A percentile compares a stretch with the other conserved stretches of the same genome.
These are phyloP conservation scores for Eremochloa ophiuroides DNA, from an alignment of 176 grass and related monocot genomes.

Conservation along the genomic window DNA sequence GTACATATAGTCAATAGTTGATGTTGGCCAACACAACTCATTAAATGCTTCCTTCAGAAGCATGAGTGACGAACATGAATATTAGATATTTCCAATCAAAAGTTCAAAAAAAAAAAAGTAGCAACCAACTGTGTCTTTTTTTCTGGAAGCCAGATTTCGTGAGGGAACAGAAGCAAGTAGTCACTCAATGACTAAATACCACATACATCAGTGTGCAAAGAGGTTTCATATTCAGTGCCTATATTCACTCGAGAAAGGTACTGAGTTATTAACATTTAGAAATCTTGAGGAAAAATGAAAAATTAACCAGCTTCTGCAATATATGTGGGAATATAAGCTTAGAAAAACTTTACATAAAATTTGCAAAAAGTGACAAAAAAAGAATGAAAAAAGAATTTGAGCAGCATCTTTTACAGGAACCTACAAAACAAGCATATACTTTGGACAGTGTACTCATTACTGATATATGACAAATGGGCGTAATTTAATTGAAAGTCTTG, in stretches of 20 bases:
- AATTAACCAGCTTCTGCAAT: background rate
- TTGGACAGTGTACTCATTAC: background rate
- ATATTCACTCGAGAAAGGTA: background rate
- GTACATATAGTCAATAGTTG: background rate
- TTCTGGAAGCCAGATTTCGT: background rate
- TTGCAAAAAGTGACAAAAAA: background rate
- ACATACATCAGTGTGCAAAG: background rate
- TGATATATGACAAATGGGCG: background rate
- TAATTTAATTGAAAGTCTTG: background rate
- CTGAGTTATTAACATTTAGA: background rate
- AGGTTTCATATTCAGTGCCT: background rate
- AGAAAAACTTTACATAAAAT: background rate
- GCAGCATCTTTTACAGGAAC: background rate
- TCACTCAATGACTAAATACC: background rate
- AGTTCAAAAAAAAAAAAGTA: background rate
- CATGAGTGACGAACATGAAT: background rate
- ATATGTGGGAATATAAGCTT: background rate
- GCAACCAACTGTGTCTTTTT: background rate
- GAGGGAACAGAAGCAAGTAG: background rate
- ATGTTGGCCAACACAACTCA: background rate
- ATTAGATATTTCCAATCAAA: conserved; percentile 1
- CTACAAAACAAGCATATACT: background rate
- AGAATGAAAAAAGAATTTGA: background rate
- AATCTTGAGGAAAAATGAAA: background rate
- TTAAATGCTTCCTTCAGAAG: background rate